Evolutionary conservation across 306 rosid species (phyloP).

Genomic region (Castanospermum australe): DNA sequence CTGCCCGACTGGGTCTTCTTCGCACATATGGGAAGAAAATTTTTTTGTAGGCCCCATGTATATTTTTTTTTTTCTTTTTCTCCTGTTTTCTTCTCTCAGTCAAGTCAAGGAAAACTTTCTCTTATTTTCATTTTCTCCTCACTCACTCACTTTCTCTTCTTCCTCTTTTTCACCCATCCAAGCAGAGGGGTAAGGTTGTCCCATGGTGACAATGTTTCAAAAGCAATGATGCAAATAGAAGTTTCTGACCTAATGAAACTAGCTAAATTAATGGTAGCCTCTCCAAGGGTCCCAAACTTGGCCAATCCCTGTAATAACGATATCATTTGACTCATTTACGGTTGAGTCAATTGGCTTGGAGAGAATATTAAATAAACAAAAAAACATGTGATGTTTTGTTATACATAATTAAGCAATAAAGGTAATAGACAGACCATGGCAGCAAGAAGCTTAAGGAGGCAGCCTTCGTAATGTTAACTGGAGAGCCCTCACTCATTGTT

Average conservation of each 20-base stretch:
- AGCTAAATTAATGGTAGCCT: slow-evolving; percentile 39
- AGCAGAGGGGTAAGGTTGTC: too few relatives aligned
- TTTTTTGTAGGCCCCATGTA: too few relatives aligned
- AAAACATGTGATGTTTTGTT: not conserved
- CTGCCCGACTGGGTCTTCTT: too few relatives aligned
- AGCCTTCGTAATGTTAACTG: not conserved
- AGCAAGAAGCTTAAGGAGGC: slow-evolving; percentile 36
- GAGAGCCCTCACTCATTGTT: too few relatives aligned
- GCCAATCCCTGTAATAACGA: slow-evolving; percentile 33
- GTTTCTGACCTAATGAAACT: slow-evolving; percentile 20
- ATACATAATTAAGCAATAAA: not conserved
- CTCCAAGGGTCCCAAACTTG: slow-evolving; percentile 48
- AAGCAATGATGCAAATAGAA: slow-evolving; percentile 29
- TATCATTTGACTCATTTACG: not conserved
- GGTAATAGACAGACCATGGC: slow-evolving; percentile 36
- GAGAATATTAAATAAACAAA: not conserved
- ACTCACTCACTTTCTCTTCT: too few relatives aligned
- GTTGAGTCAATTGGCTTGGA: not conserved
- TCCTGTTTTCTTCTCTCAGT: too few relatives aligned
- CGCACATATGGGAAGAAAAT: too few relatives aligned
- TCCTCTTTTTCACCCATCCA: too few relatives aligned
- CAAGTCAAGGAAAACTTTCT: too few relatives aligned
- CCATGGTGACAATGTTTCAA: slow-evolving; percentile 32
- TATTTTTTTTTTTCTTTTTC: too few relatives aligned
- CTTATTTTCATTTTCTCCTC: too few relatives aligned